Percentiles rank a stretch among this genome's conserved stretches.
phyloP scores from a whole-genome alignment of 768 basidiomycete species.

The Mycena filopes region DNA sequence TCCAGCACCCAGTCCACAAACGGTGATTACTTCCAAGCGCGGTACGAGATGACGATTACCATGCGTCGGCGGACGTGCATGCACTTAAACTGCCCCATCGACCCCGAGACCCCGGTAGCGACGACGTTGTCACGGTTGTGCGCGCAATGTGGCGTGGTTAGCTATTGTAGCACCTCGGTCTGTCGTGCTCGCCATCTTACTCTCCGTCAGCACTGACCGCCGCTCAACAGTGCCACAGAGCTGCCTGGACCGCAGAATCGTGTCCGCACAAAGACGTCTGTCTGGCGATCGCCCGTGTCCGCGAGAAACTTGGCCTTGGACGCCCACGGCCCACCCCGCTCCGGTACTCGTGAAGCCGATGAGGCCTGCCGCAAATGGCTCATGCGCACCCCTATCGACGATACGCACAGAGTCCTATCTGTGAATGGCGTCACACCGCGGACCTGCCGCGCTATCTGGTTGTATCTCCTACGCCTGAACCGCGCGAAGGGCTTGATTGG shows the following conservation, averaged over 20 bases:
- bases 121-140: not conserved
- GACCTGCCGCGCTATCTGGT: constrained; percentile 6
- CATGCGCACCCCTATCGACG: not conserved
- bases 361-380: constrained; percentile 2
- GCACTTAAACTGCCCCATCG: not conserved
- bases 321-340: not conserved
- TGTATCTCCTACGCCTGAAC: not conserved
- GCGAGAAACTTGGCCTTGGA: not conserved
- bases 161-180: constrained; percentile 1
- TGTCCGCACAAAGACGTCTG: constrained; percentile 13
- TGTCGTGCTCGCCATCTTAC: not conserved
- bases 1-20: not conserved
- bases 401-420: not conserved
- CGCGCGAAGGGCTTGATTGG: too few relatives aligned
- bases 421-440: not conserved
- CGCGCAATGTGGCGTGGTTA: constrained; percentile 2
- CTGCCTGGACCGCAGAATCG: not conserved
- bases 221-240: not conserved
- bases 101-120: not conserved
- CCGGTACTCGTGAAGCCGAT: not conserved
- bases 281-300: not conserved
- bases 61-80: not conserved
- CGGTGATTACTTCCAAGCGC: constrained; percentile 11
- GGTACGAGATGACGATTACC: constrained; percentile 5
- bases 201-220: too few relatives aligned